Evolutionary conservation across 2,329 filamentous ascomycete genomes (phyloP).

Genomic region (Domatiomyces catenatus): DNA sequence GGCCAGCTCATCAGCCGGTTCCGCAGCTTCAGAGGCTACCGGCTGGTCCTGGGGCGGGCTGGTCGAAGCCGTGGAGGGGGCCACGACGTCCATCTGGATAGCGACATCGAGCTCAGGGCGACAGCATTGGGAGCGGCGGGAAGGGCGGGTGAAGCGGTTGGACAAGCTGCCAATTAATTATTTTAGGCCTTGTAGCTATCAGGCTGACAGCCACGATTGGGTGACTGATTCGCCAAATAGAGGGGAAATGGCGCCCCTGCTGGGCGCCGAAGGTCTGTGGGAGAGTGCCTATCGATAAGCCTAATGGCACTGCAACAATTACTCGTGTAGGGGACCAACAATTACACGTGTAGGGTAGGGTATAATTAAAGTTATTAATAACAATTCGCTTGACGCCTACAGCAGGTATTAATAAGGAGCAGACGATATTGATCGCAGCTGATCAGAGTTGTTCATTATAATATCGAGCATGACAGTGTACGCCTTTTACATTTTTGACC

Average conservation of each 20-base stretch:
- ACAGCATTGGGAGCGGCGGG: background rate
- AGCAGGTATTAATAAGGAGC: too few species aligned
- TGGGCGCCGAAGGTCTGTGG: background rate
- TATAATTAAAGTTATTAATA: too few species aligned
- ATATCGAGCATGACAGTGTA: conserved; percentile 63
- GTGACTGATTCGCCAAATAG: background rate
- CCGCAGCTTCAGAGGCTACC: conserved; percentile 3
- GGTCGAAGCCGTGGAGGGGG: conserved; percentile 14
- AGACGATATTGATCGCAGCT: too few species aligned
- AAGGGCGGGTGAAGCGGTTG: background rate
- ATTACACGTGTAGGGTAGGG: too few species aligned
- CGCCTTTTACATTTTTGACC: conserved; percentile 97
- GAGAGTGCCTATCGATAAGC: background rate
- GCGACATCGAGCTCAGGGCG: conserved; percentile 11
- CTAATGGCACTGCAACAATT: background rate
- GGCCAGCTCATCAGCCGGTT: background rate
- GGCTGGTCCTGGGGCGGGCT: background rate
- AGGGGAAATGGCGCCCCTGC: background rate
- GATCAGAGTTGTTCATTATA: background rate
- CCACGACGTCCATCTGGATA: conserved; percentile 16
- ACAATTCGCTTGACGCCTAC: too few species aligned
- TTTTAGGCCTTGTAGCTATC: background rate
- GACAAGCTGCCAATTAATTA: too few species aligned
- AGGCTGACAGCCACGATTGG: background rate
- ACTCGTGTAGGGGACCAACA: too few species aligned